Conservation (phyloP, 345 rosid genomes). For the Syzygium jambos region DNA sequence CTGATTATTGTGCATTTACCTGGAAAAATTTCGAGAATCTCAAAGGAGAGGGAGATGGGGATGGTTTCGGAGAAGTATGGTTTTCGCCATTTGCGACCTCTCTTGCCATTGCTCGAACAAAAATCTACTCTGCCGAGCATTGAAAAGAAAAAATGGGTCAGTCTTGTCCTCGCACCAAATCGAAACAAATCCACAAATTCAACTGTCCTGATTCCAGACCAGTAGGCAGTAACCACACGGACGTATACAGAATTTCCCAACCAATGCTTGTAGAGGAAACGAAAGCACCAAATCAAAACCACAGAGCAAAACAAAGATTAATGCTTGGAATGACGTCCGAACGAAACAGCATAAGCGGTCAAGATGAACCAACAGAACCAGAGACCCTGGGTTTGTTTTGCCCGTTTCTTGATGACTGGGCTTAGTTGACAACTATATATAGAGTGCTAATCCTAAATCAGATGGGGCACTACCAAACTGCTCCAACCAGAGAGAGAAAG, state of each 20-base stretch:
- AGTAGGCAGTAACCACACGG: neutral
- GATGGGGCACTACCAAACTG: neutral
- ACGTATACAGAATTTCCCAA: neutral
- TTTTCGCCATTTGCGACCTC: conserved; percentile 5
- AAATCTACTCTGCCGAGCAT: neutral
- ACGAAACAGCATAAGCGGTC: neutral
- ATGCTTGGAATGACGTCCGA: neutral
- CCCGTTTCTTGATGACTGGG: neutral
- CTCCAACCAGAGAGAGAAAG: neutral
- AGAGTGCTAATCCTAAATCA: neutral
- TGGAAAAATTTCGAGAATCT: conserved; percentile 59
- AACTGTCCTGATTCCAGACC: neutral
- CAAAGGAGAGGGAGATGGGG: conserved; percentile 60
- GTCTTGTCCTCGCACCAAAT: neutral
- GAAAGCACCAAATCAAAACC: neutral
- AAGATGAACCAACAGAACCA: neutral
- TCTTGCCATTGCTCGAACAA: neutral
- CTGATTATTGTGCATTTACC: conserved; percentile 15
- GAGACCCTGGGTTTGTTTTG: neutral
- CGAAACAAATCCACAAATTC: neutral
- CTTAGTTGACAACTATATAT: neutral
- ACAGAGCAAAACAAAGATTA: neutral
- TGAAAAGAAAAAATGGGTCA: neutral
- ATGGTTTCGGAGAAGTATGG: conserved; percentile 25
- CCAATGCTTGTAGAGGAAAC: neutral